phyloP scores from a whole-genome alignment of 164 flowering plant genomes.

The Magnolia changhungtana region DNA sequence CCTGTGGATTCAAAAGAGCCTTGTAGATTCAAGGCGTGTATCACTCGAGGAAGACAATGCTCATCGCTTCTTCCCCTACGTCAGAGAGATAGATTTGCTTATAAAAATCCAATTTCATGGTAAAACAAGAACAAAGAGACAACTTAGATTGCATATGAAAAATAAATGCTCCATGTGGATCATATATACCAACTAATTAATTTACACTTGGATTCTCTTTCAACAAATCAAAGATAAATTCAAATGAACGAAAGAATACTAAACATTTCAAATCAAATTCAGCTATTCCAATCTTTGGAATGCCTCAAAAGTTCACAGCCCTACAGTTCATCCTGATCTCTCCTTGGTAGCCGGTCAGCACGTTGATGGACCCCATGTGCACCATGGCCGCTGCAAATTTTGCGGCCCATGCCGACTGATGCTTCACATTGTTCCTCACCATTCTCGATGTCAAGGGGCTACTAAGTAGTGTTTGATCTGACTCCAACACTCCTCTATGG shows the following conservation, averaged over 20 bases:
- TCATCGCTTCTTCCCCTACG: no score
- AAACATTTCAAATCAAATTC: neutral
- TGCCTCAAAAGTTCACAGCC: conserved; percentile 14
- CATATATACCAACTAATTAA: neutral
- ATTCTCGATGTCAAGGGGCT: conserved; percentile 5
- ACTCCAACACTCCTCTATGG: conserved; percentile 9
- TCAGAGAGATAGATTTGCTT: no score
- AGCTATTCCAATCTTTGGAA: neutral
- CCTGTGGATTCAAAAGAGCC: no score
- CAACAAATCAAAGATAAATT: neutral
- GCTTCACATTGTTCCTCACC: conserved; percentile 6
- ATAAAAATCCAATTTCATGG: no score
- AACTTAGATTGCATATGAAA: no score
- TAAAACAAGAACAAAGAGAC: no score
- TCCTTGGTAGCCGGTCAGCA: conserved; percentile 8
- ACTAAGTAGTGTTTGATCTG: conserved; percentile 9
- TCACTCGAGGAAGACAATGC: no score
- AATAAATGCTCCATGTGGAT: no score
- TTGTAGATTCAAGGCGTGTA: no score
- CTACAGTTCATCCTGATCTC: conserved; percentile 12
- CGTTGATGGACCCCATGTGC: conserved; percentile 4
- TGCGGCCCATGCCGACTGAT: neutral
- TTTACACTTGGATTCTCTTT: neutral
- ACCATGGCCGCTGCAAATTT: conserved; percentile 4
- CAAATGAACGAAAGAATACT: neutral